A percentile compares a stretch with the other conserved stretches of the same genome.
Evolutionary conservation across 208 protist genomes (phyloP).

Genomic region (Leishmania tropica): DNA sequence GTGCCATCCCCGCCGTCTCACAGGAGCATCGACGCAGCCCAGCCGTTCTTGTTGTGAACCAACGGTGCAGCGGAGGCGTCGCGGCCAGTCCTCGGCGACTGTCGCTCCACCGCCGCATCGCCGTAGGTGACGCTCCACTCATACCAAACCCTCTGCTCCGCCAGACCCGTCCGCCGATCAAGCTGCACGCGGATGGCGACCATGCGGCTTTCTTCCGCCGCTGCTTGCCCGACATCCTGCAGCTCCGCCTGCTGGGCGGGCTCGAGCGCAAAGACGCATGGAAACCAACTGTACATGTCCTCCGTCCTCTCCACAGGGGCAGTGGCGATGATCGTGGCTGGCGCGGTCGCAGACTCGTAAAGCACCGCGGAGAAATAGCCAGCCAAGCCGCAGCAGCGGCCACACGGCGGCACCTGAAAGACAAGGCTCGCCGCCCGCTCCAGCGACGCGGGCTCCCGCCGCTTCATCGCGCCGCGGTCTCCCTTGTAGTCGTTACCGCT

Average conservation of each 20-base stretch:
- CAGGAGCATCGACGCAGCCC: constrained; percentile 60
- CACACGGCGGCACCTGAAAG: constrained; percentile 40
- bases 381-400: constrained; percentile 65
- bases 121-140: constrained; percentile 48
- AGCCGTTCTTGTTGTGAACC: constrained; percentile 71
- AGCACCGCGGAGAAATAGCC: constrained; percentile 80
- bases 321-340: constrained; percentile 29
- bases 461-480: background rate
- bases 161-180: constrained; percentile 35
- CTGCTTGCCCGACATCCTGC: constrained; percentile 25
- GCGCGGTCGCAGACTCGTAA: constrained; percentile 32
- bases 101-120: background rate
- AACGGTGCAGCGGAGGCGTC: background rate
- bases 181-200: constrained; percentile 41
- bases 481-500: background rate
- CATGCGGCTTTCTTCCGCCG: background rate
- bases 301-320: constrained; percentile 38
- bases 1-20: background rate
- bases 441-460: constrained; percentile 1
- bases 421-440: constrained; percentile 42
- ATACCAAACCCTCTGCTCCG: constrained; percentile 70
- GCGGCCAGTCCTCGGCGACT: background rate
- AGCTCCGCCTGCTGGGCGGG: constrained; percentile 38
- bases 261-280: constrained; percentile 68
- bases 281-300: constrained; percentile 91